phyloP scores from a whole-genome alignment of 176 grass and related monocot genomes.

The Typha latifolia region DNA sequence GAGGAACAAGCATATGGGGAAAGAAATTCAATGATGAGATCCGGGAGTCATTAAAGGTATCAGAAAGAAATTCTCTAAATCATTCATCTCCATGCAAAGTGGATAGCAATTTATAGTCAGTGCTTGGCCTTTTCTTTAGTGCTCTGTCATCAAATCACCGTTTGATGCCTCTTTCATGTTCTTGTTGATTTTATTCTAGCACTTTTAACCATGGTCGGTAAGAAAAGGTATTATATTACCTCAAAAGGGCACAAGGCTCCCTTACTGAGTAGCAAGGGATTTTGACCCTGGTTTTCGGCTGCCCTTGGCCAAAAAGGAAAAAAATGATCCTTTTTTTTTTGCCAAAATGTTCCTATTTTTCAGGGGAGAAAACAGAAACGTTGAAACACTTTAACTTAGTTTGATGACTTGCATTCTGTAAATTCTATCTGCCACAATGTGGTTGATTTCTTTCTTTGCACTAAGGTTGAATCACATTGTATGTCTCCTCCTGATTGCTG shows the following conservation, averaged over 20 bases:
- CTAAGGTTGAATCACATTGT: neutral
- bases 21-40: slow-evolving; percentile 92
- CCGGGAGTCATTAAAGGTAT: slow-evolving; percentile 78
- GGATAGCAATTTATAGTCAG: neutral
- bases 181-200: too few relatives aligned
- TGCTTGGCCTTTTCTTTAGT: neutral
- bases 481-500: neutral
- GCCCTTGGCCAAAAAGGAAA: too few relatives aligned
- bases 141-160: neutral
- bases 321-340: neutral
- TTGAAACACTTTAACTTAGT: too few relatives aligned
- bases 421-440: neutral
- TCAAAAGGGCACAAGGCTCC: too few relatives aligned
- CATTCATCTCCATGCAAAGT: neutral
- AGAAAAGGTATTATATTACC: too few relatives aligned
- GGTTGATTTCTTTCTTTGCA: neutral
- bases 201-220: too few relatives aligned
- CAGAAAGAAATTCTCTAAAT: neutral
- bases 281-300: too few relatives aligned
- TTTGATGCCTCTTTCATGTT: neutral
- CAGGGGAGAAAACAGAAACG: too few relatives aligned
- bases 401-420: neutral
- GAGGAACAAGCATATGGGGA: slow-evolving; percentile 77
- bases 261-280: too few relatives aligned
- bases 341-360: neutral